These are phyloP conservation scores for Candida taoyuanica DNA, from an alignment of 805 yeast species.

Conservation along the genomic window DNA sequence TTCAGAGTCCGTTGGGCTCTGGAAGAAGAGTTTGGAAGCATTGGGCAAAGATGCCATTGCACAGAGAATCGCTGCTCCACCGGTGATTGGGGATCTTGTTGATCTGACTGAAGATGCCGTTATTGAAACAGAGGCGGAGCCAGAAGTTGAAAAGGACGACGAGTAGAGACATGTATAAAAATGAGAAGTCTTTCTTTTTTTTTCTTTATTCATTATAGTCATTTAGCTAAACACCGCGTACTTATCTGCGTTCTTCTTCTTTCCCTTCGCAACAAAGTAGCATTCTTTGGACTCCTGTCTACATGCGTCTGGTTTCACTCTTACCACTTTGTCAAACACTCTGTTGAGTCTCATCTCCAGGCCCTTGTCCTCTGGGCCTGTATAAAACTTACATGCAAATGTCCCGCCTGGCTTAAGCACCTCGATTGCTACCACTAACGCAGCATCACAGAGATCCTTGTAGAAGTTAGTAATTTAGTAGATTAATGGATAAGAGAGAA, in stretches of 20 bases:
- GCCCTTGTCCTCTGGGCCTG: conserved; percentile 71
- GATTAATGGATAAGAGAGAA: no score
- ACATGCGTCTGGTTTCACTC: conserved; percentile 79
- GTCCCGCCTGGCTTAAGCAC: conserved; percentile 66
- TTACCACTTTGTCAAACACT: conserved; percentile 57
- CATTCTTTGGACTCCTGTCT: conserved; percentile 77
- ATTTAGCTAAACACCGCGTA: conserved; percentile 35
- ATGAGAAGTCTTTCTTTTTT: neutral
- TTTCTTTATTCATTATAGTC: neutral
- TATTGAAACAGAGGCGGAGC: conserved; percentile 4
- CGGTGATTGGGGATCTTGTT: conserved; percentile 30
- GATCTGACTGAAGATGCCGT: conserved; percentile 28
- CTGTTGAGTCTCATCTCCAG: conserved; percentile 55
- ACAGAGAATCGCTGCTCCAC: conserved; percentile 50
- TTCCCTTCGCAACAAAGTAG: conserved; percentile 67
- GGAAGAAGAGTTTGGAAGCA: conserved; percentile 59
- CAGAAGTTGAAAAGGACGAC: conserved; percentile 2
- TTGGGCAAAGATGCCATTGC: conserved; percentile 56
- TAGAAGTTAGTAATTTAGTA: no score
- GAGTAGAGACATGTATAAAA: neutral
- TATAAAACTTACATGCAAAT: conserved; percentile 77
- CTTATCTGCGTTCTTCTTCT: conserved; percentile 40
- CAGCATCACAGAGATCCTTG: conserved; percentile 91
- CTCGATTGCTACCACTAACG: conserved; percentile 68
- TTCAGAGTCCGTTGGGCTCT: conserved; percentile 44